phyloP scores from a whole-genome alignment of 495 filamentous ascomycete species.

The Lophiostoma macrostomum region DNA sequence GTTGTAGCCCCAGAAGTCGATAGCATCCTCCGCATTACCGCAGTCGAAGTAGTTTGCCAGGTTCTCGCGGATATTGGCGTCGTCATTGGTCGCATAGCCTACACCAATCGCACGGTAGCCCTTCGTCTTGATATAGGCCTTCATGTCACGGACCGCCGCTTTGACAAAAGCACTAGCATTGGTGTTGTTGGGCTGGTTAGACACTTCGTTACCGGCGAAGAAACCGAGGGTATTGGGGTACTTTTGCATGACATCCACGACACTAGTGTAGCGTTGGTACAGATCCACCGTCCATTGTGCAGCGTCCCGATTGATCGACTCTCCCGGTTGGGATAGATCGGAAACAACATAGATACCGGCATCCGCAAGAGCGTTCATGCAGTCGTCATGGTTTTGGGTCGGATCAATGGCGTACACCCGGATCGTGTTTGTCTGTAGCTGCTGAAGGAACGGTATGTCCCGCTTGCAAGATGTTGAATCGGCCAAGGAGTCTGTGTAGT shows the following conservation, averaged over 20 bases:
- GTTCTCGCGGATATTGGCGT: constrained; percentile 68
- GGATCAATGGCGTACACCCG: constrained; percentile 92
- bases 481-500: constrained; percentile 68
- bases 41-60: constrained; percentile 95
- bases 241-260: constrained; percentile 72
- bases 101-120: constrained; percentile 79
- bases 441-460: constrained; percentile 75
- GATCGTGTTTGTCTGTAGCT: constrained; percentile 82
- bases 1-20: constrained; percentile 99
- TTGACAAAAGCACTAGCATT: constrained; percentile 88
- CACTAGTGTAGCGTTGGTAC: constrained; percentile 74
- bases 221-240: constrained; percentile 92
- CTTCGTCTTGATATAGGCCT: constrained; percentile 81
- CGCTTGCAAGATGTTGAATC: constrained; percentile 66
- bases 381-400: constrained; percentile 68
- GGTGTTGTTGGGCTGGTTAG: constrained; percentile 79
- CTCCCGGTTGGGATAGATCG: constrained; percentile 74
- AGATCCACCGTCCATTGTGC: constrained; percentile 74
- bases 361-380: constrained; percentile 78
- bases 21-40: constrained; percentile 57
- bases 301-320: constrained; percentile 78
- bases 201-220: constrained; percentile 96
- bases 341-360: constrained; percentile 93
- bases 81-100: constrained; percentile 94
- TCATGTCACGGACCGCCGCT: constrained; percentile 91